Evolutionary conservation across 108 stramenopile species (phyloP).

Genomic region (Thalassiosira profunda): DNA sequence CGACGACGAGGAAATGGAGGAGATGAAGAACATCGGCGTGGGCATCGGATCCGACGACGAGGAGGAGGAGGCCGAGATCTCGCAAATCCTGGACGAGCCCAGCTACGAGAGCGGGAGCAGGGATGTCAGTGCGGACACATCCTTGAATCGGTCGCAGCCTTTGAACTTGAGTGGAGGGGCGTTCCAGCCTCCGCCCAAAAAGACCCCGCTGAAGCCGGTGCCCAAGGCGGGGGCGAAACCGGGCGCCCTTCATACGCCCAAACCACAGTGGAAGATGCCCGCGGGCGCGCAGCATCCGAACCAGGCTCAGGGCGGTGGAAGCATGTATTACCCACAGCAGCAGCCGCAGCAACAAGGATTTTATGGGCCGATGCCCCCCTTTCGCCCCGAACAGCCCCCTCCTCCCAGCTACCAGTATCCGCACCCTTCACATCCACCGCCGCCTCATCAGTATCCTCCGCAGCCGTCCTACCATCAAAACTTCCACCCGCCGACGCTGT

Average conservation of each 20-base stretch:
- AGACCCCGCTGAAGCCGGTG: not conserved
- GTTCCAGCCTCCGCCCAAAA: constrained; percentile 14
- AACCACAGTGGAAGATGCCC: constrained; percentile 10
- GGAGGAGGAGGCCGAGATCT: constrained; percentile 18
- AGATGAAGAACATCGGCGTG: constrained; percentile 5
- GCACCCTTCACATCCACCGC: not conserved
- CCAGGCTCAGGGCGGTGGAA: not conserved
- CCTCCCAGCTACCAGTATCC: constrained; percentile 2
- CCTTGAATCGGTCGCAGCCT: constrained; percentile 3
- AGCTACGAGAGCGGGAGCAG: not conserved
- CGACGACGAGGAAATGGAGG: constrained; percentile 29
- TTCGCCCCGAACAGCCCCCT: constrained; percentile 3
- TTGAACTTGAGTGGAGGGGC: constrained; percentile 19
- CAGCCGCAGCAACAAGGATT: constrained; percentile 21
- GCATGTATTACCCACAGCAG: not conserved
- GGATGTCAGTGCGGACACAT: not conserved
- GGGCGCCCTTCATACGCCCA: constrained; percentile 15
- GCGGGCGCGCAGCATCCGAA: constrained; percentile 1
- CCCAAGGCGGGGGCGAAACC: too few species aligned
- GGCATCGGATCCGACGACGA: not conserved
- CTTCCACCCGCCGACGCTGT: too few species aligned
- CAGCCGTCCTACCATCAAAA: too few species aligned
- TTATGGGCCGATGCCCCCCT: not conserved
- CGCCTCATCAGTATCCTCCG: constrained; percentile 5
- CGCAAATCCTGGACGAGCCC: constrained; percentile 6